Percentiles rank a stretch among this genome's conserved stretches.
Conservation (phyloP, 2,329 filamentous ascomycete species). For the Ceratocystis cacaofunesta region DNA sequence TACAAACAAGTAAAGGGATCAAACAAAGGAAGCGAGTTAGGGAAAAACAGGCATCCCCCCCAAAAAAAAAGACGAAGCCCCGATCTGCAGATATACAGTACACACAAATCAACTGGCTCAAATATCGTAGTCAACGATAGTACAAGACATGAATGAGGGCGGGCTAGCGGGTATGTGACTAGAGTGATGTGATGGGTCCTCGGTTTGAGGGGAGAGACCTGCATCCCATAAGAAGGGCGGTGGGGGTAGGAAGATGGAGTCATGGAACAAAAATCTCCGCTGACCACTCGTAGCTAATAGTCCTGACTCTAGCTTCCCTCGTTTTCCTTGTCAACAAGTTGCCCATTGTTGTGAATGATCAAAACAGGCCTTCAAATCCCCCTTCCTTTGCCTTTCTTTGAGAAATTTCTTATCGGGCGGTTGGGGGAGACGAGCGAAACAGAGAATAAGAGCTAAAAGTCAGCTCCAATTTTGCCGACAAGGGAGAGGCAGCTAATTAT, state of each 20-base stretch:
- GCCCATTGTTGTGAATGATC: not conserved
- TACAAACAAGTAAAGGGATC: not conserved
- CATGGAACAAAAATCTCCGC: not conserved
- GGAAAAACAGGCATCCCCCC: not conserved
- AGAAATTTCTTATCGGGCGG: not conserved
- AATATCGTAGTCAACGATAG: not conserved
- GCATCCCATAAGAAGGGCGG: conserved; percentile 1
- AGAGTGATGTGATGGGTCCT: not conserved
- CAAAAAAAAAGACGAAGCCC: not conserved
- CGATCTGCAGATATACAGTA: not conserved
- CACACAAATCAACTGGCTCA: too few species aligned
- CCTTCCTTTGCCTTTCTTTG: not conserved
- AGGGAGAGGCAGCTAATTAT: conserved; percentile 2
- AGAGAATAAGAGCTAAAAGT: not conserved
- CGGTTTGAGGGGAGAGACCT: conserved; percentile 2
- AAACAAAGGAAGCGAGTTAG: not conserved
- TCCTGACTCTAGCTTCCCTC: not conserved
- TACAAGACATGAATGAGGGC: not conserved
- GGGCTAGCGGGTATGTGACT: not conserved
- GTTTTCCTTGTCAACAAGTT: not conserved
- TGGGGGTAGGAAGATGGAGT: not conserved
- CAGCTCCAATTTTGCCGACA: not conserved
- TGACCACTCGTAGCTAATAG: not conserved
- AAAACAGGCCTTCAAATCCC: not conserved
- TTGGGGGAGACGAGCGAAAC: not conserved